These are phyloP conservation scores for Thalassiosira delicatula DNA, from an alignment of 352 stramenopile genomes.

Conservation along the genomic window DNA sequence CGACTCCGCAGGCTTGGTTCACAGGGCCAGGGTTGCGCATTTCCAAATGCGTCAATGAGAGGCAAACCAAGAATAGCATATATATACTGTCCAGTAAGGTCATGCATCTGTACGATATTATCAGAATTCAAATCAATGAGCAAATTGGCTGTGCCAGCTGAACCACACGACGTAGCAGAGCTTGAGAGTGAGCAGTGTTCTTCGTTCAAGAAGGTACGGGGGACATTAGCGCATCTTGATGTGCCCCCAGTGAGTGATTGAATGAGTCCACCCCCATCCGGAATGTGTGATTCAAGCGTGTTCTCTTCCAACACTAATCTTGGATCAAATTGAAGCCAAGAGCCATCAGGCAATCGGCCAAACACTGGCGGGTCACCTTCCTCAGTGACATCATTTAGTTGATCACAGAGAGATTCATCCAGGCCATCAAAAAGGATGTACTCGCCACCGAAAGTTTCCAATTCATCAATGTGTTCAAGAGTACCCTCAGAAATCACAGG, in stretches of 20 bases:
- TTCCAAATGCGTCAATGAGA: constrained; percentile 44
- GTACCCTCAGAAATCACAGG: constrained; percentile 33
- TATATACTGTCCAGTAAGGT: constrained; percentile 64
- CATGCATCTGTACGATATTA: constrained; percentile 52
- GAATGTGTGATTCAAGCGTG: constrained; percentile 46
- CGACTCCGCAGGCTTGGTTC: constrained; percentile 51
- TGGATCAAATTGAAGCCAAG: constrained; percentile 64
- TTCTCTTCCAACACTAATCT: constrained; percentile 58
- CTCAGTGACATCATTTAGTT: constrained; percentile 61
- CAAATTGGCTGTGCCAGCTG: constrained; percentile 36
- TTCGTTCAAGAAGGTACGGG: constrained; percentile 67
- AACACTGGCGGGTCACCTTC: constrained; percentile 62
- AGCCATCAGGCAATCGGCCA: constrained; percentile 60
- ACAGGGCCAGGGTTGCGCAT: constrained; percentile 52
- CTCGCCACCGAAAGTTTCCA: constrained; percentile 40
- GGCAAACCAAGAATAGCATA: constrained; percentile 65
- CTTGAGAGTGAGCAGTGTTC: constrained; percentile 59
- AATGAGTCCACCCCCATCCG: constrained; percentile 64
- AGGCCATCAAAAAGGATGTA: constrained; percentile 51
- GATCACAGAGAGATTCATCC: constrained; percentile 47
- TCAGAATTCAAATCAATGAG: constrained; percentile 59
- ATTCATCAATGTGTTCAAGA: constrained; percentile 54
- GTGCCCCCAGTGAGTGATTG: constrained; percentile 44
- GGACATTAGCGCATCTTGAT: constrained; percentile 65
- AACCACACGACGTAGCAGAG: constrained; percentile 52